Evolutionary conservation across 257 asterid genomes (phyloP).

Genomic region (Schizonepeta tenuifolia): DNA sequence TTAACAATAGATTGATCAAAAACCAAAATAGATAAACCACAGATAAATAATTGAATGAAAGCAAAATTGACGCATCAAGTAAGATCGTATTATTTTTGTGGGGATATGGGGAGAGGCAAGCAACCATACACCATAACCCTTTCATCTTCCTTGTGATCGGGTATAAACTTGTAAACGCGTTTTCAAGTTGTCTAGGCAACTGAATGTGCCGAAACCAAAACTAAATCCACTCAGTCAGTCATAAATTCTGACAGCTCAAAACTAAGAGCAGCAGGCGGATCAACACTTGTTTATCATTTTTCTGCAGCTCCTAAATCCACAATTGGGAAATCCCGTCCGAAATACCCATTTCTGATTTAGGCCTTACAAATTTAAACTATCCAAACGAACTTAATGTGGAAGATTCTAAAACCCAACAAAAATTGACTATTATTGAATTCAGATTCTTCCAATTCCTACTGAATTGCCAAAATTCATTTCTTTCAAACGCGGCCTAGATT

Average conservation of each 20-base stretch:
- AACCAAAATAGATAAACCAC: slow-evolving; percentile 8
- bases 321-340: not conserved
- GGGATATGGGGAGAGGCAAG: not conserved
- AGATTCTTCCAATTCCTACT: slow-evolving; percentile 10
- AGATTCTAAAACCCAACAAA: not conserved
- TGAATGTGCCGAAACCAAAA: not conserved
- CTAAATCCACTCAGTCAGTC: not conserved
- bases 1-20: slow-evolving; percentile 12
- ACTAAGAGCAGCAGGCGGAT: slow-evolving; percentile 1
- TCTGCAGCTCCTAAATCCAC: slow-evolving; percentile 22
- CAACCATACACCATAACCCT: slow-evolving; percentile 1
- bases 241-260: not conserved
- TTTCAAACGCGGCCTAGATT: not conserved
- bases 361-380: not conserved
- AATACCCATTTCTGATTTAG: not conserved
- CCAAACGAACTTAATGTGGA: not conserved
- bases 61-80: not conserved
- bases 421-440: slow-evolving; percentile 8
- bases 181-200: not conserved
- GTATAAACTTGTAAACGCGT: not conserved
- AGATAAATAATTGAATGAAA: not conserved
- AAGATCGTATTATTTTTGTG: not conserved
- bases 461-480: not conserved
- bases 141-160: not conserved
- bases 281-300: not conserved